A percentile compares a stretch with the other conserved stretches of the same genome.
These are phyloP conservation scores for Lentithecium fluviatile DNA, from an alignment of 495 filamentous ascomycete species.

Conservation along the genomic window DNA sequence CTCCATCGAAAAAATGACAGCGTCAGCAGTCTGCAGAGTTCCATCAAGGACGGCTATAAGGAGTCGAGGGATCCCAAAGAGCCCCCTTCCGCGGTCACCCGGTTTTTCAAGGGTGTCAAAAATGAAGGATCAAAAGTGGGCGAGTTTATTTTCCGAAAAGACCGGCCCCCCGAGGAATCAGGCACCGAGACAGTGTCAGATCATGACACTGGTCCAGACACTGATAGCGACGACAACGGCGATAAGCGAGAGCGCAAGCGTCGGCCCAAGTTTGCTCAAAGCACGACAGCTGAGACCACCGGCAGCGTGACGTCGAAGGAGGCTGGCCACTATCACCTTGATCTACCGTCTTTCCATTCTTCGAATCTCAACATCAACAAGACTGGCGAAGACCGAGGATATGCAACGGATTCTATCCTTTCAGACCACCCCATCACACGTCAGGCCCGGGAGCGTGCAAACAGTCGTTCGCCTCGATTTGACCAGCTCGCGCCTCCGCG, in stretches of 20 bases:
- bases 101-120: conserved; percentile 43
- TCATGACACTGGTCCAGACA: conserved; percentile 5
- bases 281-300: conserved; percentile 14
- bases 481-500: conserved; percentile 60
- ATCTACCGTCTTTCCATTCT: conserved; percentile 32
- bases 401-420: conserved; percentile 17
- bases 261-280: conserved; percentile 10
- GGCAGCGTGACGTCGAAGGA: conserved; percentile 8
- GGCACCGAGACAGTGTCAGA: conserved; percentile 7
- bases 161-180: conserved; percentile 29
- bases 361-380: not conserved
- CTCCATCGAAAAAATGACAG: conserved; percentile 35
- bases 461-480: conserved; percentile 37
- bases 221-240: conserved; percentile 29
- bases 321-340: conserved; percentile 24
- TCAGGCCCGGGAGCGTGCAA: conserved; percentile 41
- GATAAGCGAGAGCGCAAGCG: conserved; percentile 1
- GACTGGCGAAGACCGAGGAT: conserved; percentile 4
- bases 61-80: conserved; percentile 32
- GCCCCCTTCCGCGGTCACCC: conserved; percentile 35
- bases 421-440: conserved; percentile 43
- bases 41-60: conserved; percentile 12
- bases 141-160: conserved; percentile 38
- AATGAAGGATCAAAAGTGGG: conserved; percentile 37
- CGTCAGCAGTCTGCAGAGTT: conserved; percentile 28